These are phyloP conservation scores for Backusella mclennaniae DNA, from an alignment of 192 early-diverging fungal genomes.

Conservation along the genomic window DNA sequence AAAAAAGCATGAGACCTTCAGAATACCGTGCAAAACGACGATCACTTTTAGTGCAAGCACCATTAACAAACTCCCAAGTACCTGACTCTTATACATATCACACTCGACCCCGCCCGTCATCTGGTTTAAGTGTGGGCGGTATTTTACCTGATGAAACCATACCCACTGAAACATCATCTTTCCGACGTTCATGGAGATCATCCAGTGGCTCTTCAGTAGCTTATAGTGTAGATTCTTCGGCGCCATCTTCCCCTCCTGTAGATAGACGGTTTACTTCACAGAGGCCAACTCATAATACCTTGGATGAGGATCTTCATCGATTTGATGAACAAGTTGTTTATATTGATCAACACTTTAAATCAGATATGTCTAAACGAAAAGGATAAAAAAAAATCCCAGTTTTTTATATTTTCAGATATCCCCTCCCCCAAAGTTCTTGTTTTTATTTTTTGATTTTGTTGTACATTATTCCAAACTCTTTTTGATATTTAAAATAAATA, in stretches of 20 bases:
- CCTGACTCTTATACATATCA: background rate
- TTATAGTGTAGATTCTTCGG: background rate
- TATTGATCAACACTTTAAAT: background rate
- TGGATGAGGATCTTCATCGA: background rate
- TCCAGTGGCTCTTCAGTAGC: background rate
- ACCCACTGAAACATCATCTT: background rate
- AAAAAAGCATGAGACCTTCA: slow-evolving; percentile 27
- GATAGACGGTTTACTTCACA: background rate
- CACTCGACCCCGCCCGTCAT: background rate
- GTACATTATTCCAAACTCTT: background rate
- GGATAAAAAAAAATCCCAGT: background rate
- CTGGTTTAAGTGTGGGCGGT: slow-evolving; percentile 10
- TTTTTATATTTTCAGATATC: background rate
- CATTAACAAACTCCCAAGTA: background rate
- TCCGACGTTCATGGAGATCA: slow-evolving; percentile 13
- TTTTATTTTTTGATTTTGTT: background rate
- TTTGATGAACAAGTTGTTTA: background rate
- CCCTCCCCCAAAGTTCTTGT: background rate
- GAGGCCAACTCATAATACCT: background rate
- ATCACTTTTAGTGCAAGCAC: slow-evolving; percentile 26
- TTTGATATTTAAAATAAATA: background rate
- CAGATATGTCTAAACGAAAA: background rate
- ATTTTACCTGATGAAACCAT: slow-evolving; percentile 11
- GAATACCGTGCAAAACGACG: slow-evolving; percentile 35
- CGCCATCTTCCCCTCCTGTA: background rate